A percentile compares a stretch with the other conserved stretches of the same genome.
phyloP scores from a whole-genome alignment of 2,329 filamentous ascomycete genomes.

The Blastomyces emzantsi region DNA sequence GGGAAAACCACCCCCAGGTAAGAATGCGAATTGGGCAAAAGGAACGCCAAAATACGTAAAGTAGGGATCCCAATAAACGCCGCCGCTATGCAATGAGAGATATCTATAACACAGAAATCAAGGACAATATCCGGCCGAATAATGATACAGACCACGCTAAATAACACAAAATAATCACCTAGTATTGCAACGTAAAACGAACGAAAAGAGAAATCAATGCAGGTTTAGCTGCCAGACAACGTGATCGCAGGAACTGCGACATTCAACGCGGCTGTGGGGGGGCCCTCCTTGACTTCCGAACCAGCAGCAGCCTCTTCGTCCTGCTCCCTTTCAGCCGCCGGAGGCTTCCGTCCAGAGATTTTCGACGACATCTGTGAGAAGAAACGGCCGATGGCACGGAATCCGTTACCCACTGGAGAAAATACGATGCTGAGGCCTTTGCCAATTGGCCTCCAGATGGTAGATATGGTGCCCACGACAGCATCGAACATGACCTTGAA shows the following conservation, averaged over 20 bases:
- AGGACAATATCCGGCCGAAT: not conserved
- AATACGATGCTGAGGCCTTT: conserved; percentile 25
- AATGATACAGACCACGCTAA: conserved; percentile 4
- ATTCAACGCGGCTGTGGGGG: not conserved
- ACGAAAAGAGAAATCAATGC: not conserved
- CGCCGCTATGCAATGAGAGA: conserved; percentile 10
- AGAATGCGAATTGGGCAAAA: conserved; percentile 2
- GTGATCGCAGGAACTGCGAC: not conserved
- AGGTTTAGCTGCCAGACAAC: not conserved
- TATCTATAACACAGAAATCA: not conserved
- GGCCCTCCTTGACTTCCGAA: not conserved
- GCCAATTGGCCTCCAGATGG: conserved; percentile 39
- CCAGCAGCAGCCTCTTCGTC: conserved; percentile 15
- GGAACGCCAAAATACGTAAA: not conserved
- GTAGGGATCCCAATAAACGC: not conserved
- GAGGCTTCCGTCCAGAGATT: conserved; percentile 9
- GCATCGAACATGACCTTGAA: conserved; percentile 40
- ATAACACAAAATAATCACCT: not conserved
- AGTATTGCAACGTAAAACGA: not conserved
- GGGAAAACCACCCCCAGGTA: not conserved
- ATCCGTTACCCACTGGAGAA: conserved; percentile 23
- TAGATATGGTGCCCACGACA: conserved; percentile 45
- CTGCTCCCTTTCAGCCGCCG: conserved; percentile 17
- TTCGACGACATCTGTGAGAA: conserved; percentile 18
- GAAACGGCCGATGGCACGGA: conserved; percentile 21